Evolutionary conservation across 768 basidiomycete genomes (phyloP).

Genomic region (Lentinula edodes): DNA sequence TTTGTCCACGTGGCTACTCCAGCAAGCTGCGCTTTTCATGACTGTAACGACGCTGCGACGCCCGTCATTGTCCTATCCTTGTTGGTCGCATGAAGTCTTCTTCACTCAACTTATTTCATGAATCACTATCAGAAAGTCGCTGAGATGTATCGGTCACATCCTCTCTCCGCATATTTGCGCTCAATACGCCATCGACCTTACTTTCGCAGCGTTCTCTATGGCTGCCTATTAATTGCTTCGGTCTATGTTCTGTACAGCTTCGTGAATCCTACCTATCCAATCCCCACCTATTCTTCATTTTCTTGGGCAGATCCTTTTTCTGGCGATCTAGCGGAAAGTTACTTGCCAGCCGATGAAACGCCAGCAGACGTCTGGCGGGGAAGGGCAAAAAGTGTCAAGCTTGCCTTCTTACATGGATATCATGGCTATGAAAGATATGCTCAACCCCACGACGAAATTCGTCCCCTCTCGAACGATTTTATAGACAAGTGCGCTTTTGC

Average conservation of each 20-base stretch:
- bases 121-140: neutral
- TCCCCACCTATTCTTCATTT: slow-evolving; percentile 7
- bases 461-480: slow-evolving; percentile 41
- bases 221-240: slow-evolving; percentile 17
- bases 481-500: slow-evolving; percentile 39
- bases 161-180: slow-evolving; percentile 1
- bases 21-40: neutral
- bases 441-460: slow-evolving; percentile 58
- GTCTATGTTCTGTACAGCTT: slow-evolving; percentile 23
- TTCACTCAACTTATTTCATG: neutral
- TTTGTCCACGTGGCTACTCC: no score
- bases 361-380: slow-evolving; percentile 40
- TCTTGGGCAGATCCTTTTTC: neutral
- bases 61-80: no score
- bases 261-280: slow-evolving; percentile 1
- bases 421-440: slow-evolving; percentile 58
- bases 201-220: slow-evolving; percentile 25
- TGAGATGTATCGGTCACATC: slow-evolving; percentile 6
- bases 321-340: slow-evolving; percentile 5
- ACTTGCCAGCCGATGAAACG: slow-evolving; percentile 11
- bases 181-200: slow-evolving; percentile 20
- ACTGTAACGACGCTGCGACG: no score
- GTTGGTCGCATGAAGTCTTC: no score
- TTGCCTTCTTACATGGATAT: slow-evolving; percentile 66
- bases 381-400: slow-evolving; percentile 51